phyloP scores from a whole-genome alignment of 768 basidiomycete genomes.

The Xanthoconium stramineum region DNA sequence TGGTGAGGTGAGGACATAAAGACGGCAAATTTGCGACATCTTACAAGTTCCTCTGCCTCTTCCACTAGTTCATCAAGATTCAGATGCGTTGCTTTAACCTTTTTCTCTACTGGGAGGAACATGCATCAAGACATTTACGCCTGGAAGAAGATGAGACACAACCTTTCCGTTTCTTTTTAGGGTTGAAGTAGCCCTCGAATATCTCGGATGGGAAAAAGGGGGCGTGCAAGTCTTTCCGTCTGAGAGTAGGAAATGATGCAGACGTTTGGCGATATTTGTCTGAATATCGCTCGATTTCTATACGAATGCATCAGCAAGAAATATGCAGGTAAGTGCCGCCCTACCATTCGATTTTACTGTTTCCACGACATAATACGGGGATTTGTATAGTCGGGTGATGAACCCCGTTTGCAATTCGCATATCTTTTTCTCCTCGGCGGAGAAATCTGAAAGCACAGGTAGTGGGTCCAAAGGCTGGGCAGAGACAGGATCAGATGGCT shows the following conservation, averaged over 20 bases:
- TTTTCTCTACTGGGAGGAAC: constrained; percentile 27
- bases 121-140: neutral
- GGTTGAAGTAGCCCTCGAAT: constrained; percentile 78
- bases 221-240: constrained; percentile 64
- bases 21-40: neutral
- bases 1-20: neutral
- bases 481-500: constrained; percentile 17
- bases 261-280: constrained; percentile 75
- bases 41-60: constrained; percentile 57
- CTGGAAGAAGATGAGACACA: neutral
- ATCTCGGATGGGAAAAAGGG: constrained; percentile 78
- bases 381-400: constrained; percentile 59
- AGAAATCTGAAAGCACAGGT: constrained; percentile 66
- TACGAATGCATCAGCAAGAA: constrained; percentile 1
- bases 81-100: constrained; percentile 39
- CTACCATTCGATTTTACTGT: constrained; percentile 59
- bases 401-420: constrained; percentile 67
- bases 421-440: constrained; percentile 61
- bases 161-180: constrained; percentile 60
- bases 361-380: constrained; percentile 75
- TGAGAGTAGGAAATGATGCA: constrained; percentile 60
- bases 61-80: constrained; percentile 70
- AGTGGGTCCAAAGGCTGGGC: constrained; percentile 58
- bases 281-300: constrained; percentile 78
- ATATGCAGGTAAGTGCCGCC: constrained; percentile 1